A percentile compares a stretch with the other conserved stretches of the same genome.
These are phyloP conservation scores for Aspergillus wentii DNA, from an alignment of 495 filamentous ascomycete genomes.

Conservation along the genomic window DNA sequence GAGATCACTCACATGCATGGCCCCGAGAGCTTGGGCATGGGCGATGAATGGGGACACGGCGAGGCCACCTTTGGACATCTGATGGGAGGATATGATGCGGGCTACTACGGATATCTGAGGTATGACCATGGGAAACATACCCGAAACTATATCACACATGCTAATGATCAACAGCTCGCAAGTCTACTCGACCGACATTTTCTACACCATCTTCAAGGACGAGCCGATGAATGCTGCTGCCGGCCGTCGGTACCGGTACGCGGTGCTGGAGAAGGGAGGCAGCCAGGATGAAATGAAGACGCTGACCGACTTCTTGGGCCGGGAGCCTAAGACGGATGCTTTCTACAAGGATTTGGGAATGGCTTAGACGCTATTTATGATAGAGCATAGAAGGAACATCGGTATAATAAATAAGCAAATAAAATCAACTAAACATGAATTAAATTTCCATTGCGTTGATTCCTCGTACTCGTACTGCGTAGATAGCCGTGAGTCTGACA, in stretches of 20 bases:
- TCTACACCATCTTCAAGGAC: conserved; percentile 48
- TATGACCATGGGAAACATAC: too few species aligned
- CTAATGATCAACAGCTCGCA: conserved; percentile 33
- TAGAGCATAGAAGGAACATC: too few species aligned
- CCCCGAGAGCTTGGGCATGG: conserved; percentile 49
- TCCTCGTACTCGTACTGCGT: too few species aligned
- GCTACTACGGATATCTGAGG: conserved; percentile 70
- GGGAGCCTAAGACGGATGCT: conserved; percentile 44
- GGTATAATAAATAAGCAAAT: too few species aligned
- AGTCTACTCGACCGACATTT: conserved; percentile 57
- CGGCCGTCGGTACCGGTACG: conserved; percentile 46
- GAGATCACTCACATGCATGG: conserved; percentile 63
- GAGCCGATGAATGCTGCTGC: conserved; percentile 47
- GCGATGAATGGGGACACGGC: conserved; percentile 61
- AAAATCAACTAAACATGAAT: too few species aligned
- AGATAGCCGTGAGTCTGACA: too few species aligned
- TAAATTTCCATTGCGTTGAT: too few species aligned
- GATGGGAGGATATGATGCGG: conserved; percentile 69
- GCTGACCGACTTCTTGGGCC: conserved; percentile 45
- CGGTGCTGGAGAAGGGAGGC: conserved; percentile 50
- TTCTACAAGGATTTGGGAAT: conserved; percentile 51
- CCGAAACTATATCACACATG: not conserved
- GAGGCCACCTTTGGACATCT: conserved; percentile 68
- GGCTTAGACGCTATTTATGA: conserved; percentile 26
- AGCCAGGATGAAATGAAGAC: conserved; percentile 54